A percentile compares a stretch with the other conserved stretches of the same genome.
Conservation (phyloP, 441 rosid species). For the Flueggea neowawraea region DNA sequence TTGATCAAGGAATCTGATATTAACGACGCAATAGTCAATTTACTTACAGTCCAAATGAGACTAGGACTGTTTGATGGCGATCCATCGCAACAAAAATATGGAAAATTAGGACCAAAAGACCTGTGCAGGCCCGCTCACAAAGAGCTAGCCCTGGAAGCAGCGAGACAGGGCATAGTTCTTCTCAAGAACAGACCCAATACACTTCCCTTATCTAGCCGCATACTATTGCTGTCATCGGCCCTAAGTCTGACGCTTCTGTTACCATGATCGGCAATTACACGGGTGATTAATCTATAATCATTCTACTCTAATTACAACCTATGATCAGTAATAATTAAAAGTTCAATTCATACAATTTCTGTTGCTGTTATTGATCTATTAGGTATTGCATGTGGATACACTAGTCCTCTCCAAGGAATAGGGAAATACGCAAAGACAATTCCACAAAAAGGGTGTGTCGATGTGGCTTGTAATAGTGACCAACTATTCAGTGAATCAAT, state of each 20-base stretch:
- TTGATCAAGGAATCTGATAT: neutral
- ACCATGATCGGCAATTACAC: slow-evolving; percentile 95
- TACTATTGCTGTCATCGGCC: slow-evolving; percentile 72
- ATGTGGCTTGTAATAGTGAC: slow-evolving; percentile 58
- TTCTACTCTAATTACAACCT: neutral
- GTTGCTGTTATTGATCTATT: neutral
- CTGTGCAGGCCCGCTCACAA: slow-evolving; percentile 75
- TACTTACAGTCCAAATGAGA: neutral
- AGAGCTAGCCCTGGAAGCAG: slow-evolving; percentile 87
- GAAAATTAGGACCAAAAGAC: slow-evolving; percentile 59
- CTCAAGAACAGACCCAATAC: slow-evolving; percentile 56
- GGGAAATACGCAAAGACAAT: slow-evolving; percentile 50
- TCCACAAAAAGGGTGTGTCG: slow-evolving; percentile 55
- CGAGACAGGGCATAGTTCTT: slow-evolving; percentile 88
- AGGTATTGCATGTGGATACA: slow-evolving; percentile 81
- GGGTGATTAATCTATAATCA: slow-evolving; percentile 24
- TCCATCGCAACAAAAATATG: slow-evolving; percentile 21
- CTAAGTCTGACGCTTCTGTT: slow-evolving; percentile 61
- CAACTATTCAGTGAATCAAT: slow-evolving; percentile 46
- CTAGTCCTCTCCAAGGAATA: slow-evolving; percentile 75
- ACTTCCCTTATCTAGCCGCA: slow-evolving; percentile 60
- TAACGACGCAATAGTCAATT: neutral
- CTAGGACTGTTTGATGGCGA: slow-evolving; percentile 6
- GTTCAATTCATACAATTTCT: too few species aligned
- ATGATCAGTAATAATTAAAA: too few species aligned